phyloP scores from a whole-genome alignment of 805 yeast genomes.

The Cyberlindnera xylosilytica region DNA sequence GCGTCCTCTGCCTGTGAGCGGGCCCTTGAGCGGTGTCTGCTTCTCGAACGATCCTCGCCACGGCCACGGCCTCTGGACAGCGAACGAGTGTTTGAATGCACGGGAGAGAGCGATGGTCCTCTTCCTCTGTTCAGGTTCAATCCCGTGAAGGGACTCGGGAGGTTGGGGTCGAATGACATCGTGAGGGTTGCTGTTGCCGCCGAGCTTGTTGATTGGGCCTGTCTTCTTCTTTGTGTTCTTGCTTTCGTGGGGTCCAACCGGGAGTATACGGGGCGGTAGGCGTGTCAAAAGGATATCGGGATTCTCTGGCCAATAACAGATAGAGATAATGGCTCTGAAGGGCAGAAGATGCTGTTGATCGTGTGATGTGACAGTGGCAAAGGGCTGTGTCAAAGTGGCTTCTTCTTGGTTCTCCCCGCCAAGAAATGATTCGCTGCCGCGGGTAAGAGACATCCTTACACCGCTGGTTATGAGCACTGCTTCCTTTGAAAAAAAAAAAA shows the following conservation, averaged over 20 bases:
- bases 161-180: background rate
- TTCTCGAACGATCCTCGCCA: constrained; percentile 9
- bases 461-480: background rate
- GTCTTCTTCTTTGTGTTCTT: no score
- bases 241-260: no score
- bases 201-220: no score
- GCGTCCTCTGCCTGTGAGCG: constrained; percentile 30
- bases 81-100: constrained; percentile 7
- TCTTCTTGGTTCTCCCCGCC: no score
- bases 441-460: background rate
- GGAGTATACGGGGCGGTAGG: no score
- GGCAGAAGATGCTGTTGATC: no score
- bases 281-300: no score
- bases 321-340: no score
- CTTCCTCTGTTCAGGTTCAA: constrained; percentile 8
- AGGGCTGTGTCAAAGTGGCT: no score
- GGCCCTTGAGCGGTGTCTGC: constrained; percentile 19
- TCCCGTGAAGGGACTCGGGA: background rate
- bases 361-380: no score
- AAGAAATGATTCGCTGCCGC: background rate
- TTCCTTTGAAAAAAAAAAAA: no score
- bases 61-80: constrained; percentile 17
- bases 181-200: background rate
- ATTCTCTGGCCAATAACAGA: no score
- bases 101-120: constrained; percentile 10